Conservation (phyloP, 495 filamentous ascomycete genomes). For the Podospora fimiseda region DNA sequence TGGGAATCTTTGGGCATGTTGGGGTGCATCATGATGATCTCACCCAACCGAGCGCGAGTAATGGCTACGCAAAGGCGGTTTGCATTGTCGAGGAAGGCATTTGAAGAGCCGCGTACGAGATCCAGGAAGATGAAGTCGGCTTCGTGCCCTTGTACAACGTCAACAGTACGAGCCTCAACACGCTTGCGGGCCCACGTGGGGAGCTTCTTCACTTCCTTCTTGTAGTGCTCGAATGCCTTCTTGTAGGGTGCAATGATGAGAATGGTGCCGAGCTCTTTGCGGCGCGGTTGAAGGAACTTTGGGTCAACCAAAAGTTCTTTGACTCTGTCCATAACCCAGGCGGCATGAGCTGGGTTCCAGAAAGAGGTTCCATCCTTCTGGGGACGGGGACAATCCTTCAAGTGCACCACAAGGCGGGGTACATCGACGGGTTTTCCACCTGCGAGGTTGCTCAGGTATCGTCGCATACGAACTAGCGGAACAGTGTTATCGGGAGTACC, state of each 20-base stretch:
- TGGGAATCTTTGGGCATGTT: slow-evolving; percentile 2
- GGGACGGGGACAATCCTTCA: not conserved
- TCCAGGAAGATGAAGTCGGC: slow-evolving; percentile 26
- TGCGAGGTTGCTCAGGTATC: slow-evolving; percentile 6
- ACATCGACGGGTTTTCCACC: not conserved
- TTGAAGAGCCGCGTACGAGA: slow-evolving; percentile 8
- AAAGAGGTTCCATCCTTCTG: not conserved
- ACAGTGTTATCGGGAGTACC: not conserved
- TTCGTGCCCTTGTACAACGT: slow-evolving; percentile 21
- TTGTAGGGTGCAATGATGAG: slow-evolving; percentile 21
- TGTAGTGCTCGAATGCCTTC: slow-evolving; percentile 11
- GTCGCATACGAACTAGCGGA: slow-evolving; percentile 1
- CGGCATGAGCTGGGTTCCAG: slow-evolving; percentile 18
- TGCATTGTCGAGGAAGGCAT: slow-evolving; percentile 14
- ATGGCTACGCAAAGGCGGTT: slow-evolving; percentile 18
- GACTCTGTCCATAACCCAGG: slow-evolving; percentile 27
- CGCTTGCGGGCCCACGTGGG: slow-evolving; percentile 9
- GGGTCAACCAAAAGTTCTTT: slow-evolving; percentile 5
- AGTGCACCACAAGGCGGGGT: slow-evolving; percentile 15
- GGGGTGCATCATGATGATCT: slow-evolving; percentile 19
- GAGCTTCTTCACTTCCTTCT: slow-evolving; percentile 2
- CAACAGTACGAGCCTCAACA: slow-evolving; percentile 20
- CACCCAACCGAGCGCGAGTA: slow-evolving; percentile 18
- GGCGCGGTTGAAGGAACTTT: slow-evolving; percentile 12
- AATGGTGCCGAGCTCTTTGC: slow-evolving; percentile 14